These are phyloP conservation scores for Penstemon davidsonii DNA, from an alignment of 257 asterid genomes.

Conservation along the genomic window DNA sequence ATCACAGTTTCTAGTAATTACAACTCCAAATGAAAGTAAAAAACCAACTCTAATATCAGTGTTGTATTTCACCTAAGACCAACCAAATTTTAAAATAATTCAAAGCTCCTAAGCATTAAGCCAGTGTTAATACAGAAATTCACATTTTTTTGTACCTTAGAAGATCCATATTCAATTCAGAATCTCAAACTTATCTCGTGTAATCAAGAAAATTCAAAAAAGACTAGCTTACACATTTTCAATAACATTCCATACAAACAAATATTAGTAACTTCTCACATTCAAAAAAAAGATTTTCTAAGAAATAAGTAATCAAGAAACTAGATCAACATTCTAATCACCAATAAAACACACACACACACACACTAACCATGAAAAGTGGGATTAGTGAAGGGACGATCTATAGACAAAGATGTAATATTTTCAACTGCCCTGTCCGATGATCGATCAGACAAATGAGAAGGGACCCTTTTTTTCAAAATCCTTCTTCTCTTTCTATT, in stretches of 20 bases:
- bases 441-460: constrained; percentile 55
- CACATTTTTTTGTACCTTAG: no score
- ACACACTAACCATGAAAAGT: constrained; percentile 49
- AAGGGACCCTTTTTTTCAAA: constrained; percentile 46
- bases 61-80: no score
- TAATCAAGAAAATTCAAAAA: not conserved
- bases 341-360: not conserved
- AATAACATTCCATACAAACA: not conserved
- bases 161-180: no score
- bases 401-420: constrained; percentile 50
- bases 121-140: no score
- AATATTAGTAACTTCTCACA: not conserved
- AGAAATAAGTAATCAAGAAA: not conserved
- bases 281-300: not conserved
- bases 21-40: no score
- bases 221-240: not conserved
- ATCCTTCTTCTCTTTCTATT: constrained; percentile 47
- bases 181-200: no score
- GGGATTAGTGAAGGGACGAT: constrained; percentile 59
- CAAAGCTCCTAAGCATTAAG: no score
- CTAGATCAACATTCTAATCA: not conserved
- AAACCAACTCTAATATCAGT: no score
- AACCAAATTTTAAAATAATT: no score
- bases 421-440: constrained; percentile 50
- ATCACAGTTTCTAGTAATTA: no score